Percentiles rank a stretch among this genome's conserved stretches.
These are phyloP conservation scores for Calonectria henricotiae DNA, from an alignment of 2,329 filamentous ascomycete genomes.

Conservation along the genomic window DNA sequence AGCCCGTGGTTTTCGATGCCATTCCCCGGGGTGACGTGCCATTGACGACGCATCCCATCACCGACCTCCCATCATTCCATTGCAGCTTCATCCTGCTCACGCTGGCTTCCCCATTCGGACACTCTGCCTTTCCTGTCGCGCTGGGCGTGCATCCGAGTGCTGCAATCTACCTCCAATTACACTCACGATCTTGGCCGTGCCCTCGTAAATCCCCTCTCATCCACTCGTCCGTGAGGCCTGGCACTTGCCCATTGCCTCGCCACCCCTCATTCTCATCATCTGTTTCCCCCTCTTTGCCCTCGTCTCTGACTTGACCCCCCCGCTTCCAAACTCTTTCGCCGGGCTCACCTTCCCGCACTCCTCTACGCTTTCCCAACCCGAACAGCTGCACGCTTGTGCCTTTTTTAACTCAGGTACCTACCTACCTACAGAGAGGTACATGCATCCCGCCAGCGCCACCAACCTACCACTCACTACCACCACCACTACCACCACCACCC, in stretches of 20 bases:
- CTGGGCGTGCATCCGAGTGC: slow-evolving; percentile 24
- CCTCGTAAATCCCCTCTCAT: slow-evolving; percentile 38
- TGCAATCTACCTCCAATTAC: slow-evolving; percentile 36
- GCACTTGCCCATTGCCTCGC: slow-evolving; percentile 14
- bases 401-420: slow-evolving; percentile 15
- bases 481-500: not conserved
- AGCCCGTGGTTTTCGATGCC: not conserved
- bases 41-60: slow-evolving; percentile 41
- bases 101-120: slow-evolving; percentile 26
- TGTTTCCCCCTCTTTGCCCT: slow-evolving; percentile 26
- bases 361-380: slow-evolving; percentile 23
- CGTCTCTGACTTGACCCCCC: slow-evolving; percentile 28
- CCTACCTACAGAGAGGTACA: not conserved
- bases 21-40: slow-evolving; percentile 45
- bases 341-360: not conserved
- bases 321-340: slow-evolving; percentile 19
- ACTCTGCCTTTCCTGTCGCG: slow-evolving; percentile 8
- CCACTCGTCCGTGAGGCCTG: slow-evolving; percentile 32
- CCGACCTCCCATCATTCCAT: slow-evolving; percentile 9
- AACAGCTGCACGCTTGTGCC: slow-evolving; percentile 21
- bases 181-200: slow-evolving; percentile 37
- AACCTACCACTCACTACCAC: not conserved
- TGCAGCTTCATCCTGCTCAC: slow-evolving; percentile 15
- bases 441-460: not conserved
- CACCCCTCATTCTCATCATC: slow-evolving; percentile 19